phyloP scores from a whole-genome alignment of 2,329 filamentous ascomycete species.

The Trichoderma sp. region DNA sequence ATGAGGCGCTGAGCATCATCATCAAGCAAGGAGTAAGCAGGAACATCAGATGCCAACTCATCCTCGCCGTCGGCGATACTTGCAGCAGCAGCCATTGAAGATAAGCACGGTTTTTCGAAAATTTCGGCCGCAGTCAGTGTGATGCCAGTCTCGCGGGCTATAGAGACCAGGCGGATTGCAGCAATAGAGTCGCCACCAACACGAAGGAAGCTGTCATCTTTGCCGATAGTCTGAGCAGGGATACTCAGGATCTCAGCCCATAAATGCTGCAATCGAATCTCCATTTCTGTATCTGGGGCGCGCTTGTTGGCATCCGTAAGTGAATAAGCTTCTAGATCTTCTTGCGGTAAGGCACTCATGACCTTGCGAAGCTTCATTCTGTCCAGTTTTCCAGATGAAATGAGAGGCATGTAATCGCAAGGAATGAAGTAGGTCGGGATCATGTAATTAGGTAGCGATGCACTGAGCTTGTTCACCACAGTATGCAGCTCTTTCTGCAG shows the following conservation, averaged over 20 bases:
- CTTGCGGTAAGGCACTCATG: not conserved
- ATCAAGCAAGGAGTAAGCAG: not conserved
- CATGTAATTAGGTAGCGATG: slow-evolving; percentile 25
- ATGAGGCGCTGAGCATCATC: not conserved
- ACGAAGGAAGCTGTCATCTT: slow-evolving; percentile 27
- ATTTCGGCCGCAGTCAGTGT: slow-evolving; percentile 10
- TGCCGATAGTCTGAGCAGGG: slow-evolving; percentile 20
- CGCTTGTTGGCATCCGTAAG: slow-evolving; percentile 14
- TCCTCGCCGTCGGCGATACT: not conserved
- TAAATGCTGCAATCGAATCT: slow-evolving; percentile 19
- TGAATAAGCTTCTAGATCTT: slow-evolving; percentile 23
- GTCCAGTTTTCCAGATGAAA: slow-evolving; percentile 26
- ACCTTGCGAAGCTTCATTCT: slow-evolving; percentile 9
- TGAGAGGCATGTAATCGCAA: slow-evolving; percentile 24
- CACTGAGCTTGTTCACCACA: slow-evolving; percentile 5
- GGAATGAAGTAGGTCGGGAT: slow-evolving; percentile 25
- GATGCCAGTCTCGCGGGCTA: slow-evolving; percentile 19
- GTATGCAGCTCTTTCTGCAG: not conserved
- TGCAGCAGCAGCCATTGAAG: slow-evolving; percentile 1
- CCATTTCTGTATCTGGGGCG: slow-evolving; percentile 23
- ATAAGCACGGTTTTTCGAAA: slow-evolving; percentile 15
- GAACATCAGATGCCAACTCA: too few species aligned
- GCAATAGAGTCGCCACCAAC: slow-evolving; percentile 30
- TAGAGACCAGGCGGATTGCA: slow-evolving; percentile 24
- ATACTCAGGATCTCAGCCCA: slow-evolving; percentile 26